Evolutionary conservation across 108 stramenopile genomes (phyloP).

Genomic region (Seminavis robusta): DNA sequence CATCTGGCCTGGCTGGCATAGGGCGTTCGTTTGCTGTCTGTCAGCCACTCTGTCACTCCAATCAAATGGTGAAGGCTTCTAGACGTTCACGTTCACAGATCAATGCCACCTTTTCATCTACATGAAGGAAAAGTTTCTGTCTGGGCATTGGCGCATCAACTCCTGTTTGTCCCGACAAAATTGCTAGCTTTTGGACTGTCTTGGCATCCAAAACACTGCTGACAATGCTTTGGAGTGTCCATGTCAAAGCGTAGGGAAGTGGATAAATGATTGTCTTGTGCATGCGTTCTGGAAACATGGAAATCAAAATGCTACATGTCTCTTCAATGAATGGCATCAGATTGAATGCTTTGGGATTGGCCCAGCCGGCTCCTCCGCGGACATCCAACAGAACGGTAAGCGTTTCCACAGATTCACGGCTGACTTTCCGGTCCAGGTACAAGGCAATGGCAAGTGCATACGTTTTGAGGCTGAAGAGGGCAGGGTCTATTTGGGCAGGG

Average conservation of each 20-base stretch:
- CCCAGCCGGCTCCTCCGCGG: constrained; percentile 73
- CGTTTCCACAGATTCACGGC: constrained; percentile 37
- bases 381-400: constrained; percentile 63
- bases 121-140: too few species aligned
- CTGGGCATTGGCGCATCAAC: too few species aligned
- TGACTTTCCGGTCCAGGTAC: constrained; percentile 55
- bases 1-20: too few species aligned
- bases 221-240: too few species aligned
- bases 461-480: constrained; percentile 36
- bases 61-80: too few species aligned
- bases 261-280: constrained; percentile 55
- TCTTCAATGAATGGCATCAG: constrained; percentile 60
- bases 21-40: too few species aligned
- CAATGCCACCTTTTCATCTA: too few species aligned
- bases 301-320: constrained; percentile 36
- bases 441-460: constrained; percentile 72
- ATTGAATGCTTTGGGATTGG: constrained; percentile 46
- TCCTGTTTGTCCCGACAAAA: too few species aligned
- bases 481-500: constrained; percentile 57
- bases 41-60: too few species aligned
- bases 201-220: too few species aligned
- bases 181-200: too few species aligned
- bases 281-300: constrained; percentile 68
- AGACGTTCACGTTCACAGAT: too few species aligned
- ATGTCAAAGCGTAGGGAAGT: constrained; percentile 43